A percentile compares a stretch with the other conserved stretches of the same genome.
Conservation (phyloP, 2,329 filamentous ascomycete species). For the Colletotrichum lupini region DNA sequence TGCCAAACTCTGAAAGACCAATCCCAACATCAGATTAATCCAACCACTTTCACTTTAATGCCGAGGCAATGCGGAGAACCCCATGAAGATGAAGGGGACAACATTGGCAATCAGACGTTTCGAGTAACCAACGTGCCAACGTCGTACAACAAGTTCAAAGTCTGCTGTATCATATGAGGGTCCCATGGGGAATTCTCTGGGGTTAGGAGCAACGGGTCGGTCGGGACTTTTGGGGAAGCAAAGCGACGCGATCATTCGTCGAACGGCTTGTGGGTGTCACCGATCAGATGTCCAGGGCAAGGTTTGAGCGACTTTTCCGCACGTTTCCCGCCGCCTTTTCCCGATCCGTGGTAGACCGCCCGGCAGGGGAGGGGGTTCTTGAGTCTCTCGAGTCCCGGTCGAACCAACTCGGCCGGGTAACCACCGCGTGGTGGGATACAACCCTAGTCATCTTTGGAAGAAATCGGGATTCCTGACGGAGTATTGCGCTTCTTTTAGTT, state of each 20-base stretch:
- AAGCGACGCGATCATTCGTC: slow-evolving; percentile 27
- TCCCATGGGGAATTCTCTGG: slow-evolving; percentile 31
- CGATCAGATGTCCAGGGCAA: background rate
- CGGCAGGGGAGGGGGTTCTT: background rate
- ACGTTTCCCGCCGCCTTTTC: slow-evolving; percentile 26
- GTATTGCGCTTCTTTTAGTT: background rate
- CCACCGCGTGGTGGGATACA: slow-evolving; percentile 24
- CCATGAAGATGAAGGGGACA: background rate
- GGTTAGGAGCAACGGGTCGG: slow-evolving; percentile 20
- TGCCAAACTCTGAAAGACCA: background rate
- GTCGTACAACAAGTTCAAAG: background rate
- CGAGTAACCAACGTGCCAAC: slow-evolving; percentile 13
- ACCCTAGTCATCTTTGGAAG: background rate
- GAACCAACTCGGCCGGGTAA: slow-evolving; percentile 19
- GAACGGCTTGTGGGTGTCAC: slow-evolving; percentile 11
- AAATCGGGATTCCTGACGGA: background rate
- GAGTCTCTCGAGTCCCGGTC: background rate
- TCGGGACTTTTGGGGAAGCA: slow-evolving; percentile 33
- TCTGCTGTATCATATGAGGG: background rate
- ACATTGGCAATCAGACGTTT: slow-evolving; percentile 13
- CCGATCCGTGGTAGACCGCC: slow-evolving; percentile 12
- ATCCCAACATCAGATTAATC: slow-evolving; percentile 17
- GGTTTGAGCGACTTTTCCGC: slow-evolving; percentile 9
- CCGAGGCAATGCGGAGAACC: slow-evolving; percentile 32
- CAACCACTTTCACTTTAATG: background rate